A percentile compares a stretch with the other conserved stretches of the same genome.
Conservation (phyloP, 768 basidiomycete genomes). For the Crassisporium funariophilum region DNA sequence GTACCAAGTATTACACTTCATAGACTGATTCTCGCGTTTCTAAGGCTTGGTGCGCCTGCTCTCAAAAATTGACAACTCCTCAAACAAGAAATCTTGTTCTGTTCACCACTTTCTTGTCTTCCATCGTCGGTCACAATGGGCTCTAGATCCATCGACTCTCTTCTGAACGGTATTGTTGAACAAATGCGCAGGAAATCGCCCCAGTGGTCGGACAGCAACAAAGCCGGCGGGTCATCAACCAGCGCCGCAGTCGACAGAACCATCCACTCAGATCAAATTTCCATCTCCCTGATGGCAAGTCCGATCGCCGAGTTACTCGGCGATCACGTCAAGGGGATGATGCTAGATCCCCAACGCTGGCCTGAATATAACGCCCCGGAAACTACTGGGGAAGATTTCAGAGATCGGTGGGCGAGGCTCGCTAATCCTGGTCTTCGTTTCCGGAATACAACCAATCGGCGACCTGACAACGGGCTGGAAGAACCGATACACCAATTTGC, state of each 20-base stretch:
- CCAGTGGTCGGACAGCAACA: too few species aligned
- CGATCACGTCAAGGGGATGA: not conserved
- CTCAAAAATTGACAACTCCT: too few species aligned
- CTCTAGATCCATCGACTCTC: too few species aligned
- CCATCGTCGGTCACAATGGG: too few species aligned
- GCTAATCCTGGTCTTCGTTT: not conserved
- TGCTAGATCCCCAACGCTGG: not conserved
- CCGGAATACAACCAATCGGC: not conserved
- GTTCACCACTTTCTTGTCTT: too few species aligned
- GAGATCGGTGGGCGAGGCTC: not conserved
- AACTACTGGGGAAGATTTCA: not conserved
- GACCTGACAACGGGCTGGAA: not conserved
- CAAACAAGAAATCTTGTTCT: too few species aligned
- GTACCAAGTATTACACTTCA: too few species aligned
- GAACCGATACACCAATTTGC: not conserved
- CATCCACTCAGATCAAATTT: not conserved
- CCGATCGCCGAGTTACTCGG: not conserved
- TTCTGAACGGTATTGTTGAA: too few species aligned
- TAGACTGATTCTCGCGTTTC: too few species aligned
- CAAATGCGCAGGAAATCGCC: too few species aligned
- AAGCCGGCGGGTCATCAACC: too few species aligned
- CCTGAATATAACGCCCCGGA: not conserved
- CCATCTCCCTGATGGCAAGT: not conserved
- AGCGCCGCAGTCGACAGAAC: conserved; percentile 12
- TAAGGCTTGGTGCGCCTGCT: too few species aligned